A percentile compares a stretch with the other conserved stretches of the same genome.
Conservation (phyloP, 1,139 yeast genomes). For the Magnusiomyces paraingens region DNA sequence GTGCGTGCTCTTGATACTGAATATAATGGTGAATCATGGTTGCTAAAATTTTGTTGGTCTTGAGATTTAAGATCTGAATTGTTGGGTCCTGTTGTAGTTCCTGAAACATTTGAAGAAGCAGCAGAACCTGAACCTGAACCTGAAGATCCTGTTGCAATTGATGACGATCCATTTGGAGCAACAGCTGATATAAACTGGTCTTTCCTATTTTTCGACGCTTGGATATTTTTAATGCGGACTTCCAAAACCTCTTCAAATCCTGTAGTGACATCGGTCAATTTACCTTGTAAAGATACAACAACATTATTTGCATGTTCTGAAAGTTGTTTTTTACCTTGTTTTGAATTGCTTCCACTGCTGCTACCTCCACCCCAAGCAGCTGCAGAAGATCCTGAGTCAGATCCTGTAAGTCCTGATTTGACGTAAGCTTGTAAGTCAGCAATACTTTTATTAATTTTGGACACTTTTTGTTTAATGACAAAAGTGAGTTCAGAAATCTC, state of each 20-base stretch:
- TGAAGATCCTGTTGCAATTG: conserved; percentile 5
- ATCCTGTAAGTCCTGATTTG: conserved; percentile 23
- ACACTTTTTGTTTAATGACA: conserved; percentile 88
- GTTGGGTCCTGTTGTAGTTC: no score
- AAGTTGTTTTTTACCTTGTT: conserved; percentile 51
- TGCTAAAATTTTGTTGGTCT: background rate
- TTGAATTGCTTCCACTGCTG: conserved; percentile 30
- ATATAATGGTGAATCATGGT: conserved; percentile 15
- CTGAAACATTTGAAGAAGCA: background rate
- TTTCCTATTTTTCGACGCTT: conserved; percentile 72
- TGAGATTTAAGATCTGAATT: no score
- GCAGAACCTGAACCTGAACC: background rate
- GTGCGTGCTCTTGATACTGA: conserved; percentile 12
- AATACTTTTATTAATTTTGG: conserved; percentile 72
- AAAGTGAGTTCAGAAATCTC: conserved; percentile 91
- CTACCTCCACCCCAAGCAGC: conserved; percentile 31
- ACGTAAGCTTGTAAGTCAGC: conserved; percentile 55
- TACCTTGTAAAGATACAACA: conserved; percentile 75
- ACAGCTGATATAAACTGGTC: conserved; percentile 65
- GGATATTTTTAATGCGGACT: conserved; percentile 76
- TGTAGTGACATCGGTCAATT: conserved; percentile 86
- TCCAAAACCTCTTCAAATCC: conserved; percentile 86
- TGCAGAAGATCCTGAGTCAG: conserved; percentile 23
- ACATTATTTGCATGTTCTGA: conserved; percentile 78
- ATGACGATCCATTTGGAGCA: no score